phyloP scores from a whole-genome alignment of 306 rosid species.

The Dalbergia cochinchinensis region DNA sequence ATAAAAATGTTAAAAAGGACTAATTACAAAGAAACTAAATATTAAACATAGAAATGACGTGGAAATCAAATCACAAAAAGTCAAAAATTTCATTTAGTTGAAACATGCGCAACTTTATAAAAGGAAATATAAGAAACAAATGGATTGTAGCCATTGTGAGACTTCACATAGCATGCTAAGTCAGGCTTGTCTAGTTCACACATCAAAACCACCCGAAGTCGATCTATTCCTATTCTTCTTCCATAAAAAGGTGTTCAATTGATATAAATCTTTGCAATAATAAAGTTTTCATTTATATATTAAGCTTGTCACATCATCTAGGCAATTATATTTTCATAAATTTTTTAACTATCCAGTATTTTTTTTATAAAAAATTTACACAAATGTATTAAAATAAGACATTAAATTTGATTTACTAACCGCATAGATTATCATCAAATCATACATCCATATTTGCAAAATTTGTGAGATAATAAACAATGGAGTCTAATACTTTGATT shows the following conservation, averaged over 20 bases:
- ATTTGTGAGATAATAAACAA: no score
- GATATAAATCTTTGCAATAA: neutral
- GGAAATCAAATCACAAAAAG: neutral
- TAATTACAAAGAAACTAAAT: neutral
- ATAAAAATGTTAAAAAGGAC: neutral
- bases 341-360: no score
- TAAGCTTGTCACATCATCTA: no score
- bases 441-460: no score
- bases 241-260: neutral
- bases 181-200: slow-evolving; percentile 17
- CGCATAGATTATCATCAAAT: no score
- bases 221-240: neutral
- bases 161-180: neutral
- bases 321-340: no score
- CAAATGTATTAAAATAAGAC: no score
- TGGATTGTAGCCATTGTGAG: neutral
- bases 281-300: neutral
- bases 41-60: neutral
- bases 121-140: neutral
- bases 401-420: no score
- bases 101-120: neutral
- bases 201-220: neutral
- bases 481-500: no score
- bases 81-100: neutral
- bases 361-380: no score